Conservation (phyloP, 495 filamentous ascomycete genomes). For the Neurospora sp. region DNA sequence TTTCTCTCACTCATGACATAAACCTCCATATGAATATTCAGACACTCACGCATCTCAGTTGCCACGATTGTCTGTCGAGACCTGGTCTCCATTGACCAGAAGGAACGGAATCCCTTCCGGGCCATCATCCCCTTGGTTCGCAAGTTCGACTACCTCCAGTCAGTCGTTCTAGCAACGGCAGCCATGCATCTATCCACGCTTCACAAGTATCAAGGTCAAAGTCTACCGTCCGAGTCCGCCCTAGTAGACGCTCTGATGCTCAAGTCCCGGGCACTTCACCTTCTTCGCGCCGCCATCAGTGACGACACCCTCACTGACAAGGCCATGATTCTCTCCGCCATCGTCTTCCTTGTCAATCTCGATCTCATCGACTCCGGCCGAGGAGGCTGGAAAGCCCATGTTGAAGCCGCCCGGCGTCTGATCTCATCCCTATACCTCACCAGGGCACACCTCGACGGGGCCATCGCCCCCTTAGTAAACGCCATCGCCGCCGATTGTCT, state of each 20-base stretch:
- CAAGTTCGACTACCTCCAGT: constrained; percentile 33
- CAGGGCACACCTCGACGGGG: constrained; percentile 15
- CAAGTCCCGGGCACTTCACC: constrained; percentile 38
- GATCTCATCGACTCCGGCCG: constrained; percentile 47
- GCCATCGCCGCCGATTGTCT: constrained; percentile 36
- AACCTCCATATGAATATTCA: background rate
- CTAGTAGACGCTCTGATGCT: constrained; percentile 40
- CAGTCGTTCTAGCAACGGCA: constrained; percentile 43
- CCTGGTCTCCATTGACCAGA: constrained; percentile 41
- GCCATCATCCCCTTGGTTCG: constrained; percentile 36
- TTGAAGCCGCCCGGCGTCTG: constrained; percentile 38
- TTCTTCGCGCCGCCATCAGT: constrained; percentile 27
- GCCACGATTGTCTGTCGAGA: constrained; percentile 40
- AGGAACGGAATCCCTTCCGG: constrained; percentile 40
- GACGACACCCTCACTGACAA: constrained; percentile 21
- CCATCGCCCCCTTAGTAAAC: constrained; percentile 25
- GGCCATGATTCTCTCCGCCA: constrained; percentile 36
- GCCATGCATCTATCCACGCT: constrained; percentile 43
- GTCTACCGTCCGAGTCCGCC: constrained; percentile 15
- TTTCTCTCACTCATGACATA: background rate
- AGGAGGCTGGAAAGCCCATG: constrained; percentile 44
- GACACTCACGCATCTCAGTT: constrained; percentile 24
- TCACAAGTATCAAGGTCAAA: constrained; percentile 13
- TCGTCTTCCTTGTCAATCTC: constrained; percentile 48
- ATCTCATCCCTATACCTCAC: constrained; percentile 21